Evolutionary conservation across 345 rosid species (phyloP), one percentile per base, ranked within the genome.

Genomic region (Salix suchowensis): DNA sequence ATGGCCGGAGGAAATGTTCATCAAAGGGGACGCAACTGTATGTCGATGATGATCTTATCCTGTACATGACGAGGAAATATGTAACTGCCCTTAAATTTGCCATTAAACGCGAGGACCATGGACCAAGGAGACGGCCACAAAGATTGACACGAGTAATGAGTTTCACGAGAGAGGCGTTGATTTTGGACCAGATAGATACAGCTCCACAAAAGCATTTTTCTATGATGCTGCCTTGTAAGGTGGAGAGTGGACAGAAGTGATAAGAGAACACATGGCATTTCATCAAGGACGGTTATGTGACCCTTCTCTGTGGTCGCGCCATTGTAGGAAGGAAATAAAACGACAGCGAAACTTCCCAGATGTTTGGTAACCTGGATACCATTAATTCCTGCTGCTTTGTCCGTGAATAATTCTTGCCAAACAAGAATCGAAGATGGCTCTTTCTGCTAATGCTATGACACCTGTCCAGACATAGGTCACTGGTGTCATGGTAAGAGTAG

Each of bases 151-250:
- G 26, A 23, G 26, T 54, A 28, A 52, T 36, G 40, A 68, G 72
- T 24, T 39, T 78, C 84, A 74, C 7, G 67, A 13, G 77, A 26
- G 21, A 30, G 19, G 23, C 32, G 77, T 82, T 77, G 67, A 42
- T 48, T 66, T 16, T 77, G 39, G 55, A 23, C 26, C 24, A 23
- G 61, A 2, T 8, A 54, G 23, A 50, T 48, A 32, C 30, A 34
- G 9, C 6, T 2, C 1, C 6, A 5, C 14, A 67, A 72, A 39
- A n/a, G 39, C 24, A 16, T 6, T 16, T 19, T 26, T 21, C 39
- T 37, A 42, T 80, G 82, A 72, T 32, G 76, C 21, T 23, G 30
- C 72, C 76, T 28, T 78, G 74, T 70, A 8, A 69, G 76, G 82
- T 65, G 71, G 74, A 65, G 68, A 78, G 72, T 72, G 46, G 67